A percentile compares a stretch with the other conserved stretches of the same genome.
phyloP scores from a whole-genome alignment of 1,139 yeast species.

The Blastobotrys raffinosifermentans region DNA sequence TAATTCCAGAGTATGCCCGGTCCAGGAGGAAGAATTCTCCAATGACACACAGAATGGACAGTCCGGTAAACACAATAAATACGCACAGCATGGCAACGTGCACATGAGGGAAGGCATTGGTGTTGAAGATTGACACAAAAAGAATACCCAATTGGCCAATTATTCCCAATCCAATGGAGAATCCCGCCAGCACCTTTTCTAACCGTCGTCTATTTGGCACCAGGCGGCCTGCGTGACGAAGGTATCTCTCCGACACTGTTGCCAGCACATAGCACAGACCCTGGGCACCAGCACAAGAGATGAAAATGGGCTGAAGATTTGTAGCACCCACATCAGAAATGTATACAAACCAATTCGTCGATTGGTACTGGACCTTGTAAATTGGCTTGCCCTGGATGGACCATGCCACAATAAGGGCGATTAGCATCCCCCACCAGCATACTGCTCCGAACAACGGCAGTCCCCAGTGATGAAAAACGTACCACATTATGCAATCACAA shows the following conservation, averaged over 20 bases:
- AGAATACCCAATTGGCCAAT: constrained; percentile 75
- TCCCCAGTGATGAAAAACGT: constrained; percentile 30
- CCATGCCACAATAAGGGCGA: constrained; percentile 67
- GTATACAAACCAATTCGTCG: constrained; percentile 61
- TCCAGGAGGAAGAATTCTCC: constrained; percentile 60
- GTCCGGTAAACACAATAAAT: constrained; percentile 65
- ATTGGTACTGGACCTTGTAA: constrained; percentile 33
- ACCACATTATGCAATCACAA: too few relatives aligned
- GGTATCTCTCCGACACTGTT: constrained; percentile 48
- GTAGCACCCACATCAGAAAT: constrained; percentile 86
- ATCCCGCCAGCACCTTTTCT: constrained; percentile 46
- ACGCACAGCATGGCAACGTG: constrained; percentile 69
- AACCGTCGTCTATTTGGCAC: constrained; percentile 47
- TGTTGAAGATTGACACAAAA: constrained; percentile 69
- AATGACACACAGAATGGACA: constrained; percentile 57
- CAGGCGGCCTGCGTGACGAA: constrained; percentile 49
- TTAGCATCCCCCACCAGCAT: constrained; percentile 76
- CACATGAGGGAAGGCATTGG: constrained; percentile 50
- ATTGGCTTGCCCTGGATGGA: constrained; percentile 53
- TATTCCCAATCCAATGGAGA: constrained; percentile 48
- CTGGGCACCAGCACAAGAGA: constrained; percentile 72
- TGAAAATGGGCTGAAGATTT: constrained; percentile 73
- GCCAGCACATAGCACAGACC: constrained; percentile 73
- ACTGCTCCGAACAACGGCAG: constrained; percentile 53
- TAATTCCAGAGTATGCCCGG: constrained; percentile 39